Percentiles rank a stretch among this genome's conserved stretches.
phyloP scores from a whole-genome alignment of 1,139 yeast genomes.

The Taphrina wiesneri region DNA sequence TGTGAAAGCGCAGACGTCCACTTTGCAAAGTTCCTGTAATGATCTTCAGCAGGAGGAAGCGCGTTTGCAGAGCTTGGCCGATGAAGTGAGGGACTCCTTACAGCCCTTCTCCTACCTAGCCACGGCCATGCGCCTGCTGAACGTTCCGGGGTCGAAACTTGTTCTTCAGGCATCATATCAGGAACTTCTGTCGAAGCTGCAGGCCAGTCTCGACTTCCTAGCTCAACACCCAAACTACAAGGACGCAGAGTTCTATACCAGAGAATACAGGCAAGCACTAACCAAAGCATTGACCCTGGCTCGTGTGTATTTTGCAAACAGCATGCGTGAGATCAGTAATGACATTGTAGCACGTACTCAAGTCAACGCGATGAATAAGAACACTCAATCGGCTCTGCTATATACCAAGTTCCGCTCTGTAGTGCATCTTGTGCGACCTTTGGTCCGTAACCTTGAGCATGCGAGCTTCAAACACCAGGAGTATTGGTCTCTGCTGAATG shows the following conservation, averaged over 20 bases:
- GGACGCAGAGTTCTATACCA: conserved; percentile 69
- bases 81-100: conserved; percentile 57
- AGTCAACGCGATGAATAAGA: conserved; percentile 43
- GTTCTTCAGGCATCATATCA: conserved; percentile 61
- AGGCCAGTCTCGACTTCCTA: conserved; percentile 57
- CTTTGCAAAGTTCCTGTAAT: conserved; percentile 63
- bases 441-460: conserved; percentile 55
- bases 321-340: conserved; percentile 54
- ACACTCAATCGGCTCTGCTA: conserved; percentile 57
- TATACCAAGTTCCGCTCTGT: conserved; percentile 63
- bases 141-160: conserved; percentile 67
- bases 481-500: conserved; percentile 66
- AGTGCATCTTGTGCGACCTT: conserved; percentile 50
- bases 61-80: conserved; percentile 51
- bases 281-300: conserved; percentile 77
- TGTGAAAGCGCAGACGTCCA: conserved; percentile 62
- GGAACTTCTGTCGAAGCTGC: conserved; percentile 59
- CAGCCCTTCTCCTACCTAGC: conserved; percentile 70
- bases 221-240: conserved; percentile 54
- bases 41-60: conserved; percentile 56
- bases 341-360: conserved; percentile 49
- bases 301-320: conserved; percentile 62
- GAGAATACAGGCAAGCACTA: conserved; percentile 80
- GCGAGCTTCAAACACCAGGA: conserved; percentile 58
- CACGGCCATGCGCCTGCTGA: conserved; percentile 64